Base-by-base conservation (phyloP, 2,329 filamentous ascomycete genomes). In the Penicillium paneum region DNA sequence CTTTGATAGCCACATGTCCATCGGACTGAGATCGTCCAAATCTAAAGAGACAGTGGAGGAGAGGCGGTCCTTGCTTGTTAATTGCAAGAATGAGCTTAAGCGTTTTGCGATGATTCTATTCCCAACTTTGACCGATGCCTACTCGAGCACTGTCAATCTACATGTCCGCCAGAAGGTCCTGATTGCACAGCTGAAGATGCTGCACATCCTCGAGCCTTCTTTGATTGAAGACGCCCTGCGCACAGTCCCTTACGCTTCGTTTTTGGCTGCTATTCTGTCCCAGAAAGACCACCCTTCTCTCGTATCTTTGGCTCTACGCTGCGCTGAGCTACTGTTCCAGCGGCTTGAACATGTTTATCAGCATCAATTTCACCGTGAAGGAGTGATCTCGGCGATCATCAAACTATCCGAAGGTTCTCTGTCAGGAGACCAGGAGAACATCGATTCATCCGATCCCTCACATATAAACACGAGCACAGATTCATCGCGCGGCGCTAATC, bases 351-450 rank as follows among this genome's bases (percentile, higher is more conserved):
- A 87, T 21, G 89, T 97, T 29, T 99, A 99, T 69, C 87, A 90
- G 26, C 96, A 97, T 66, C 95, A 99, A 65, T 93, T 99, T 64
- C 96, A 99, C 68, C 89, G 94, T 0, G 95, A 99, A 75, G 94
- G 94, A 34, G 94, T 99, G 40, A 92, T 97, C 63, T 82, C 88
- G 1, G 93, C 99, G 71, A 95, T 99, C 48, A 82, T 85, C 29
- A 93, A 91, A 67, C 78, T 99, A 31, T 87, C 91, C 0, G 80
- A 80, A 52, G 67, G 66, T 24, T 59, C 66, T 5, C 57, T 74
- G 8, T 68, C 71, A 2, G 58, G 56, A 5, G 67, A 69, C 29
- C 64, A 64, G 42, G 56, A 64, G 19, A 45, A 3, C 12, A 59
- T 56, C 3, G 46, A 43, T 34, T 39, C 26, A 24, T 34, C 46